A percentile compares a stretch with the other conserved stretches of the same genome.
Conservation (phyloP, 768 basidiomycete species). For the Amanita subjunquillea region DNA sequence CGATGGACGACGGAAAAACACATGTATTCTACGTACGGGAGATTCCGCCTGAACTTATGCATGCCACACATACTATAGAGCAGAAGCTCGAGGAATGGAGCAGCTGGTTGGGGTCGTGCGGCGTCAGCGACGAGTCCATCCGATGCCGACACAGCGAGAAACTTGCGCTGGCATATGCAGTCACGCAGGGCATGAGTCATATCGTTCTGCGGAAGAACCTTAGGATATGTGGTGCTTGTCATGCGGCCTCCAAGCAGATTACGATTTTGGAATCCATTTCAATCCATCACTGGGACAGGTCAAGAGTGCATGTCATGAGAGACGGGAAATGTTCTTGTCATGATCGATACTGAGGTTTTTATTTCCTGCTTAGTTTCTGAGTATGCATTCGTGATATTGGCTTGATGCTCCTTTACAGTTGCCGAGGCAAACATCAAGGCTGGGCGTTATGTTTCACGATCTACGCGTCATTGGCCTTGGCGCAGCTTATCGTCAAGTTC, state of each 20-base stretch:
- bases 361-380: neutral
- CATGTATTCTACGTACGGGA: conserved; percentile 15
- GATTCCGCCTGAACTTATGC: conserved; percentile 13
- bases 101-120: conserved; percentile 12
- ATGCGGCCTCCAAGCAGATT: conserved; percentile 16
- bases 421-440: conserved; percentile 40
- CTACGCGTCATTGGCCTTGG: conserved; percentile 54
- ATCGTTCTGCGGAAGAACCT: conserved; percentile 15
- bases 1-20: conserved; percentile 15
- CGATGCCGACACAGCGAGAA: conserved; percentile 15
- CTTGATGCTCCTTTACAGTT: conserved; percentile 19
- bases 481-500: conserved; percentile 16
- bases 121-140: conserved; percentile 15
- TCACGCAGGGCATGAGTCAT: conserved; percentile 15
- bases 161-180: conserved; percentile 15
- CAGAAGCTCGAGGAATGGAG: conserved; percentile 16
- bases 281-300: conserved; percentile 16
- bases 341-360: conserved; percentile 13
- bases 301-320: conserved; percentile 15
- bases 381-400: too few species aligned
- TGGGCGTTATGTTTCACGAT: conserved; percentile 52
- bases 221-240: conserved; percentile 16
- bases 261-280: conserved; percentile 16
- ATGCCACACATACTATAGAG: conserved; percentile 12
- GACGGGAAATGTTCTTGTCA: conserved; percentile 17